phyloP scores from a whole-genome alignment of 169 alveolate genomes.

The Theileria equi region DNA sequence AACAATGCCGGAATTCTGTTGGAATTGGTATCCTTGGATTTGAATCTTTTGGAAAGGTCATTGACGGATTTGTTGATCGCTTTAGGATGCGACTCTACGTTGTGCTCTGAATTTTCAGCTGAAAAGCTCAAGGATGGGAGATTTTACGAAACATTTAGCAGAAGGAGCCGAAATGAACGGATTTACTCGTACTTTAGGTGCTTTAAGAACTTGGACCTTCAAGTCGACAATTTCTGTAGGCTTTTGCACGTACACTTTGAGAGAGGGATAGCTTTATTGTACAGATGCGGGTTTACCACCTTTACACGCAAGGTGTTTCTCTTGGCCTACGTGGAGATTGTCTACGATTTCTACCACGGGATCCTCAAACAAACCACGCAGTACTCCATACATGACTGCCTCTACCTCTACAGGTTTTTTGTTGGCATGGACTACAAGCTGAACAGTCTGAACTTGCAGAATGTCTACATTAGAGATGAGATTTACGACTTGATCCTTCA shows the following conservation, averaged over 20 bases:
- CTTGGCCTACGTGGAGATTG: conserved; percentile 39
- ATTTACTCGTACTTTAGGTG: conserved; percentile 11
- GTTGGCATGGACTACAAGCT: conserved; percentile 35
- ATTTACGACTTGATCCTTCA: conserved; percentile 23
- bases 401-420: conserved; percentile 32
- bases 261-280: conserved; percentile 41
- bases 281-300: conserved; percentile 4
- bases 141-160: neutral
- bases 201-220: conserved; percentile 27
- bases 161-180: neutral
- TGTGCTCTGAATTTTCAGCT: neutral
- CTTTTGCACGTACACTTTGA: conserved; percentile 36
- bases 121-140: neutral
- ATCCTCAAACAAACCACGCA: conserved; percentile 28
- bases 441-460: conserved; percentile 1
- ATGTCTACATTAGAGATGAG: conserved; percentile 29
- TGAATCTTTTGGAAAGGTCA: conserved; percentile 47
- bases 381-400: conserved; percentile 33
- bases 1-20: neutral
- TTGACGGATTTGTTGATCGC: conserved; percentile 46
- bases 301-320: conserved; percentile 29
- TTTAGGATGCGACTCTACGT: conserved; percentile 25
- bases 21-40: conserved; percentile 26
- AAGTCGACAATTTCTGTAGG: conserved; percentile 12
- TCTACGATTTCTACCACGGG: conserved; percentile 26